Percentiles rank a stretch among this genome's conserved stretches.
Conservation (phyloP, 257 asterid genomes). For the Plectranthus barbatus region DNA sequence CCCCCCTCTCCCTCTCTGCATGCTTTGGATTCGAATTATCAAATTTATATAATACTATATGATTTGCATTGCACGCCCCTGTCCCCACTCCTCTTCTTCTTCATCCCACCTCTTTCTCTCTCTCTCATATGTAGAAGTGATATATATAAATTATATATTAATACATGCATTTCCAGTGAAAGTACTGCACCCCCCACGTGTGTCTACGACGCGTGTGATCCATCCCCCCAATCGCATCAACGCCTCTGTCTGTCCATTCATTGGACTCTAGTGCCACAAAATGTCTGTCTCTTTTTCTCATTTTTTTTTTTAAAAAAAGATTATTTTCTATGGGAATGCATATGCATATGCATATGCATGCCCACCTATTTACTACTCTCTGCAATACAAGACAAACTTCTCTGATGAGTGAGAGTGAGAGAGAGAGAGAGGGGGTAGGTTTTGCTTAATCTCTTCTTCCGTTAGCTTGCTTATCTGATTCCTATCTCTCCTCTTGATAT, state of each 20-base stretch:
- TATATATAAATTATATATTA: neutral
- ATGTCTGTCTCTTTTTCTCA: neutral
- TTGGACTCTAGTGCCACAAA: conserved; percentile 15
- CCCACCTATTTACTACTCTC: conserved; percentile 29
- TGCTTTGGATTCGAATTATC: conserved; percentile 53
- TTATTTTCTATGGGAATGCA: too few relatives aligned
- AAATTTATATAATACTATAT: neutral
- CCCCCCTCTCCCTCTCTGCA: conserved; percentile 6
- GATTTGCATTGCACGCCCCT: too few relatives aligned
- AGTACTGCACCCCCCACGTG: conserved; percentile 59
- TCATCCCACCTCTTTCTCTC: neutral
- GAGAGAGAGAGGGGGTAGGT: neutral
- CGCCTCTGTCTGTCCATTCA: conserved; percentile 16
- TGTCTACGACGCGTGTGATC: conserved; percentile 42
- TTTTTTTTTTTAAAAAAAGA: too few relatives aligned
- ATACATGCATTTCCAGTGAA: neutral
- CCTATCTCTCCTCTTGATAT: neutral
- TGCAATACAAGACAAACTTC: conserved; percentile 46
- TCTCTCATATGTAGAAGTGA: neutral
- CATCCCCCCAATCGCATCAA: conserved; percentile 42
- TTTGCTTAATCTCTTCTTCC: neutral
- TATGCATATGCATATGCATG: conserved; percentile 19
- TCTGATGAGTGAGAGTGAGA: conserved; percentile 10
- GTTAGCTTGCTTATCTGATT: too few relatives aligned
- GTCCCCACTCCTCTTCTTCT: conserved; percentile 15